Conservation (phyloP, 345 rosid species). For the Citrus medica region DNA sequence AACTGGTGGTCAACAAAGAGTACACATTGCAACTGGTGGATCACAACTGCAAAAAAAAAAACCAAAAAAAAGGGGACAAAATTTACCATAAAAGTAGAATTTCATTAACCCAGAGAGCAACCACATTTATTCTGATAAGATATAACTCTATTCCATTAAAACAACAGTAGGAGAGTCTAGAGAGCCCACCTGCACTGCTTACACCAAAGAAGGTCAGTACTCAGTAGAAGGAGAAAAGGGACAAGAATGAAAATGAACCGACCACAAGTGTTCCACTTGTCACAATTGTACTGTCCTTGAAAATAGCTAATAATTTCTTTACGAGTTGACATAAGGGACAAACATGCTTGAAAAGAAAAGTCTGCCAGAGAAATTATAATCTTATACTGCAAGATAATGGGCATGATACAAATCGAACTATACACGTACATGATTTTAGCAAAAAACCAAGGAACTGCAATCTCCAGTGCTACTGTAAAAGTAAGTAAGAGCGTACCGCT, state of each 20-base stretch:
- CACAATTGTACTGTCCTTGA: background rate
- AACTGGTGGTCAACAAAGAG: too few species aligned
- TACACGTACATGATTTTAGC: slow-evolving; percentile 44
- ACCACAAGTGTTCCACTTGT: background rate
- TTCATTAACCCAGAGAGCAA: background rate
- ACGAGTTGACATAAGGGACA: slow-evolving; percentile 3
- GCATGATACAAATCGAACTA: slow-evolving; percentile 47
- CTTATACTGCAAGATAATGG: slow-evolving; percentile 27
- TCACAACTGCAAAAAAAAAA: too few species aligned
- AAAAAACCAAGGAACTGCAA: slow-evolving; percentile 22
- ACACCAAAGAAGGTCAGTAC: background rate
- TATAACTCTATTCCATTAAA: background rate
- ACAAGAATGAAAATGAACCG: background rate
- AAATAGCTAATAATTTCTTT: slow-evolving; percentile 8
- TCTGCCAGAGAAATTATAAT: slow-evolving; percentile 15
- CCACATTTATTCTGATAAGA: background rate
- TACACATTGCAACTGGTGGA: too few species aligned
- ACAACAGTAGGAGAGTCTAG: background rate
- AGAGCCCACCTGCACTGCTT: background rate
- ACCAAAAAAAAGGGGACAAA: too few species aligned
- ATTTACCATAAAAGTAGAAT: background rate
- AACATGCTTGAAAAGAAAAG: slow-evolving; percentile 9
- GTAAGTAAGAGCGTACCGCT: slow-evolving; percentile 34
- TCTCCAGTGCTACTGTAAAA: slow-evolving; percentile 23
- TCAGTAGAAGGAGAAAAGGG: background rate